Conservation (phyloP, 2,329 filamentous ascomycete genomes). For the Arachnopeziza araneosa region DNA sequence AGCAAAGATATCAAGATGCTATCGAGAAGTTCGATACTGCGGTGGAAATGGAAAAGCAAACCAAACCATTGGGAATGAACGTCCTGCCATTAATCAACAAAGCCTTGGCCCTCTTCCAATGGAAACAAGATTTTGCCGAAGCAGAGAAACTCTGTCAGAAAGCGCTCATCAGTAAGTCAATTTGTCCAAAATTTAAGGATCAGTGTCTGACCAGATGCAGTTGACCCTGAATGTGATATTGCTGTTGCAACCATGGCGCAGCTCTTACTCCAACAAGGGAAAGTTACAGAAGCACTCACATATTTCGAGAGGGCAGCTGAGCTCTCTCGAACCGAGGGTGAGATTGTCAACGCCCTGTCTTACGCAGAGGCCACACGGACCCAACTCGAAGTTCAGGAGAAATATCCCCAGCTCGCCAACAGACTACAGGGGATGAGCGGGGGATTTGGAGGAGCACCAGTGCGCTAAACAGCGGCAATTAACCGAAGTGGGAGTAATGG, state of each 20-base stretch:
- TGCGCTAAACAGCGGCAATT: constrained; percentile 19
- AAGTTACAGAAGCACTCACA: constrained; percentile 88
- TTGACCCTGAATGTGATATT: constrained; percentile 98
- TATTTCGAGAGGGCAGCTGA: constrained; percentile 97
- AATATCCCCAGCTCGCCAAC: constrained; percentile 73
- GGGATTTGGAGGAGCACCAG: constrained; percentile 21
- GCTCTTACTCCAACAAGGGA: constrained; percentile 93
- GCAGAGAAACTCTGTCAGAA: constrained; percentile 96
- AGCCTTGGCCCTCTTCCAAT: constrained; percentile 92
- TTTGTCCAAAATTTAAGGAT: background rate
- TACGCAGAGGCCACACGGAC: constrained; percentile 97
- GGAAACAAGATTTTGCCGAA: constrained; percentile 93
- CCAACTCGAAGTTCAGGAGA: constrained; percentile 86
- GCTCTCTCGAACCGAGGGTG: constrained; percentile 86
- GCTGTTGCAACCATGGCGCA: constrained; percentile 98
- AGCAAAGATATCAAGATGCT: constrained; percentile 90
- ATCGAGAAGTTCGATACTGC: constrained; percentile 98
- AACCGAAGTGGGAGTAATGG: background rate
- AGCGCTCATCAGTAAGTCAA: constrained; percentile 84
- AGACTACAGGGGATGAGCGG: constrained; percentile 60
- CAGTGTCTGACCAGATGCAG: constrained; percentile 39
- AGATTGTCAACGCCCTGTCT: constrained; percentile 92
- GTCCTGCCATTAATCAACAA: constrained; percentile 98
- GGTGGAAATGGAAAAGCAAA: constrained; percentile 97
- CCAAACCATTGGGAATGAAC: constrained; percentile 93